phyloP scores from a whole-genome alignment of 106 monocot species.

The Hemerocallis citrina region DNA sequence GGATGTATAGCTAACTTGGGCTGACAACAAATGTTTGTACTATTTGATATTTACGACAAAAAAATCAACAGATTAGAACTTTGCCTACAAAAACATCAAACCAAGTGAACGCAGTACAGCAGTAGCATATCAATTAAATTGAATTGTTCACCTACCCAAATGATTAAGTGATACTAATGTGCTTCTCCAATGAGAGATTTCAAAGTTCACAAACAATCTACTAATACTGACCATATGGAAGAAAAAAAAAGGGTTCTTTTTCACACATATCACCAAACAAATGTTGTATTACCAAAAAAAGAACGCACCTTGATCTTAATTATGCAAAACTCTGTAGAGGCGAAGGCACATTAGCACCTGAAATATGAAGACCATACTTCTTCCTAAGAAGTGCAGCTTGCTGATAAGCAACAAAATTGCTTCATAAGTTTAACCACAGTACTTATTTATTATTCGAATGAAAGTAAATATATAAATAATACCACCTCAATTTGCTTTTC shows the following conservation, averaged over 20 bases:
- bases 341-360: conserved; percentile 53
- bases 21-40: background rate
- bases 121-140: background rate
- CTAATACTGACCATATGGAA: background rate
- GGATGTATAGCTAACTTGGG: too few species aligned
- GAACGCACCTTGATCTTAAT: conserved; percentile 54
- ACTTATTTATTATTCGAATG: background rate
- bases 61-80: too few species aligned
- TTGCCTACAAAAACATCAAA: background rate
- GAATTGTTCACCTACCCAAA: too few species aligned
- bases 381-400: conserved; percentile 58
- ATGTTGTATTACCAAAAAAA: too few species aligned
- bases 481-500: conserved; percentile 71
- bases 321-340: conserved; percentile 71
- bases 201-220: background rate
- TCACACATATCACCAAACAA: too few species aligned
- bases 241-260: background rate
- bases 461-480: background rate
- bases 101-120: background rate
- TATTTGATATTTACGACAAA: background rate
- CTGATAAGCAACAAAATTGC: conserved; percentile 21
- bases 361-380: conserved; percentile 81
- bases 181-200: too few species aligned
- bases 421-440: background rate
- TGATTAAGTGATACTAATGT: background rate